phyloP scores from a whole-genome alignment of 495 filamentous ascomycete genomes.

The Neurospora terricola region DNA sequence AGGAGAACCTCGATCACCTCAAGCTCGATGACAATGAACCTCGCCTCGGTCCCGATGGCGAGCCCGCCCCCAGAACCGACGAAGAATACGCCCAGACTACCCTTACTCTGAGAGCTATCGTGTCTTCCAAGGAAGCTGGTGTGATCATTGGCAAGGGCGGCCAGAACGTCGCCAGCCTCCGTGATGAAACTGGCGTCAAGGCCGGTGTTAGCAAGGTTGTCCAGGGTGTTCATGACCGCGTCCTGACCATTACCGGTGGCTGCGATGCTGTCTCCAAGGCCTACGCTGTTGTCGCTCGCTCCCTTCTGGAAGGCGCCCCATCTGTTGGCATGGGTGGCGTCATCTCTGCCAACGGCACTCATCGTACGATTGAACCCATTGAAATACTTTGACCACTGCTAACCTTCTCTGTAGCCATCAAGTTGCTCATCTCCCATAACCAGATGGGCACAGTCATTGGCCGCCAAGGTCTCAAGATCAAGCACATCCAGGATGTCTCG shows the following conservation, averaged over 20 bases:
- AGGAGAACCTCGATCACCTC: slow-evolving; percentile 38
- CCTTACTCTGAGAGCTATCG: slow-evolving; percentile 91
- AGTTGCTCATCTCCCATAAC: slow-evolving; percentile 96
- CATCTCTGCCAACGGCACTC: slow-evolving; percentile 74
- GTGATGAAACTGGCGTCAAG: slow-evolving; percentile 94
- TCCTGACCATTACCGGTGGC: slow-evolving; percentile 85
- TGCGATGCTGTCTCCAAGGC: slow-evolving; percentile 80
- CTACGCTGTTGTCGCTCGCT: slow-evolving; percentile 86
- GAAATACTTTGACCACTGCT: slow-evolving; percentile 6
- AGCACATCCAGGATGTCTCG: slow-evolving; percentile 95
- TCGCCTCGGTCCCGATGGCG: slow-evolving; percentile 55
- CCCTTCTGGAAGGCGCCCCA: slow-evolving; percentile 84
- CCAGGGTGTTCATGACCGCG: slow-evolving; percentile 90
- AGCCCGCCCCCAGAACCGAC: slow-evolving; percentile 72
- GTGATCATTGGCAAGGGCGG: slow-evolving; percentile 98
- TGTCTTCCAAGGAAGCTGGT: slow-evolving; percentile 95
- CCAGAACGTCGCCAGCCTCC: slow-evolving; percentile 94
- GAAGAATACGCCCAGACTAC: slow-evolving; percentile 89
- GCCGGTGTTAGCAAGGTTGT: slow-evolving; percentile 98
- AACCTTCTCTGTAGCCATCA: slow-evolving; percentile 56
- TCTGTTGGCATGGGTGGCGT: slow-evolving; percentile 90
- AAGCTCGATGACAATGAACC: slow-evolving; percentile 44
- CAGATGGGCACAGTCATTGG: slow-evolving; percentile 99
- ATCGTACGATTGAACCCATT: slow-evolving; percentile 56
- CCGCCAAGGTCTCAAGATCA: slow-evolving; percentile 92